A percentile compares a stretch with the other conserved stretches of the same genome.
phyloP scores from a whole-genome alignment of 1,139 yeast species.

The Protomyces gravidus region DNA sequence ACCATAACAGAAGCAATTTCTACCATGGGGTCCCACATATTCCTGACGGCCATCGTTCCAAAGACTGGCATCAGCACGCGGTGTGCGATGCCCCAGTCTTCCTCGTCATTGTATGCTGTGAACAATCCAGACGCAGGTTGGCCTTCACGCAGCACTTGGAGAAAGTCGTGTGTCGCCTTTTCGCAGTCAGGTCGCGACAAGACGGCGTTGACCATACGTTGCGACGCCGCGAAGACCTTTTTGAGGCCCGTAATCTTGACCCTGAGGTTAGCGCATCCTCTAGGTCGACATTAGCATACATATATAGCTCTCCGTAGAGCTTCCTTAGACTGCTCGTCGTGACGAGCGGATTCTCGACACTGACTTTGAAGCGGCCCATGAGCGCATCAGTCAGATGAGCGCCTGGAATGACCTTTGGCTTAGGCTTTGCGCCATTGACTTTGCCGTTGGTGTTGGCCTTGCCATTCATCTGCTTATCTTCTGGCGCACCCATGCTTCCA shows the following conservation, averaged over 20 bases:
- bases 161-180: constrained; percentile 10
- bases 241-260: background rate
- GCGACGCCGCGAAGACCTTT: background rate
- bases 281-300: background rate
- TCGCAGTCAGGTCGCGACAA: constrained; percentile 10
- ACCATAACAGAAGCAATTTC: constrained; percentile 24
- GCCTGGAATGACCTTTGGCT: background rate
- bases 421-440: background rate
- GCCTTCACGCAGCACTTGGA: constrained; percentile 9
- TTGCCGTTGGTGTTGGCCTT: background rate
- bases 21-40: constrained; percentile 27
- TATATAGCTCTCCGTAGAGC: background rate
- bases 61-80: constrained; percentile 29
- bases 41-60: constrained; percentile 26
- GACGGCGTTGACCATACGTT: constrained; percentile 12
- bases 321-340: background rate
- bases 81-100: constrained; percentile 29
- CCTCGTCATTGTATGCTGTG: constrained; percentile 23
- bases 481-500: background rate
- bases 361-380: background rate
- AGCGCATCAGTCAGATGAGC: background rate
- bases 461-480: background rate
- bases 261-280: background rate
- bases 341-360: background rate
- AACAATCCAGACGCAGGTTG: constrained; percentile 15